These are phyloP conservation scores for Plasmodium ovale DNA, from an alignment of 169 alveolate genomes.

Conservation along the genomic window DNA sequence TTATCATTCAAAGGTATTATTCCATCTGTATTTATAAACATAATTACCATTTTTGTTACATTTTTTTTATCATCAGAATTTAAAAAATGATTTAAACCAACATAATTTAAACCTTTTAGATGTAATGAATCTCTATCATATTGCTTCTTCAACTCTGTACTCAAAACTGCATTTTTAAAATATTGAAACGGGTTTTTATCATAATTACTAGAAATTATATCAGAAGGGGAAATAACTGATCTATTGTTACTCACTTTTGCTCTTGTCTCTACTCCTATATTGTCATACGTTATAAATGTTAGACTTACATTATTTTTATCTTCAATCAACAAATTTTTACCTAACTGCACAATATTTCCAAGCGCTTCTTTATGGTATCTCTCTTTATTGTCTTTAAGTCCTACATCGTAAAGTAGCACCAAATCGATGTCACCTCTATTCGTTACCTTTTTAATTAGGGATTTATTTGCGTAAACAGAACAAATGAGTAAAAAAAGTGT, in stretches of 20 bases:
- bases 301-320: constrained; percentile 1
- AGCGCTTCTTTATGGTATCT: background rate
- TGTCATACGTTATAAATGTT: constrained; percentile 33
- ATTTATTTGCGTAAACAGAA: background rate
- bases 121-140: constrained; percentile 13
- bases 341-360: constrained; percentile 16
- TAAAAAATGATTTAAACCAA: constrained; percentile 48
- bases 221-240: too few relatives aligned
- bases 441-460: constrained; percentile 25
- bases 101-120: constrained; percentile 52
- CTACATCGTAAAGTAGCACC: constrained; percentile 30
- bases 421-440: constrained; percentile 50
- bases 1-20: background rate
- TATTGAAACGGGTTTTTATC: background rate
- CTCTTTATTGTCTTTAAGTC: background rate
- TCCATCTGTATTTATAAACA: constrained; percentile 69
- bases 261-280: constrained; percentile 7
- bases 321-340: constrained; percentile 16
- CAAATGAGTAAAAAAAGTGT: background rate
- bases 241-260: background rate
- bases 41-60: constrained; percentile 16
- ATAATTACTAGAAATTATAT: background rate
- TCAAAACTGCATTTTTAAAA: background rate
- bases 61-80: constrained; percentile 5
- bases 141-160: background rate